A percentile compares a stretch with the other conserved stretches of the same genome.
These are phyloP conservation scores for Aspergillus mulundensis DNA, from an alignment of 495 filamentous ascomycete genomes.

Conservation along the genomic window DNA sequence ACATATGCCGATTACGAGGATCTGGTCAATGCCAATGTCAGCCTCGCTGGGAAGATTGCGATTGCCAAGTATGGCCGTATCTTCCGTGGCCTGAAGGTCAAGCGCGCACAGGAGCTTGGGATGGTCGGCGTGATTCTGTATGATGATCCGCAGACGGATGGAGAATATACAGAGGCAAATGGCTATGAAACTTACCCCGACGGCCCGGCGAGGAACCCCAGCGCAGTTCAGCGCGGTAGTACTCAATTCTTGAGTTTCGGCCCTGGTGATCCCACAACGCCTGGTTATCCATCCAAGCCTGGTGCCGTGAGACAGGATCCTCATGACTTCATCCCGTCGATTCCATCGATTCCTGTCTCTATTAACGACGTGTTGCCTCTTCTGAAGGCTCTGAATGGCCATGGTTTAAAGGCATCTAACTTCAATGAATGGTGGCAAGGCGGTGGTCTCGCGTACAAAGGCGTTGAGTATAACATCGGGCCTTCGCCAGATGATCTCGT, in stretches of 20 bases:
- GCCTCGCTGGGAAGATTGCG: slow-evolving; percentile 78
- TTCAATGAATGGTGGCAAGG: slow-evolving; percentile 71
- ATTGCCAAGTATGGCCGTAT: slow-evolving; percentile 81
- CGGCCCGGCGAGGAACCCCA: slow-evolving; percentile 83
- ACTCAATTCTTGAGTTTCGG: slow-evolving; percentile 74
- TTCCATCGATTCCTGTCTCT: slow-evolving; percentile 90
- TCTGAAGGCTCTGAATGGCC: slow-evolving; percentile 81
- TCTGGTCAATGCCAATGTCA: slow-evolving; percentile 68
- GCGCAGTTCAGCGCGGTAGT: slow-evolving; percentile 89
- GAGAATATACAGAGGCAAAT: slow-evolving; percentile 71
- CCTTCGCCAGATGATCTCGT: slow-evolving; percentile 73
- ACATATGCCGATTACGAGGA: slow-evolving; percentile 83
- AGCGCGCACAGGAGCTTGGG: slow-evolving; percentile 86
- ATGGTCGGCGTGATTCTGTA: slow-evolving; percentile 86
- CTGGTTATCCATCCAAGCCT: slow-evolving; percentile 90
- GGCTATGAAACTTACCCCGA: slow-evolving; percentile 78
- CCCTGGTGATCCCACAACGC: slow-evolving; percentile 75
- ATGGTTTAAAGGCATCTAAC: slow-evolving; percentile 73
- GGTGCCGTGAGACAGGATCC: slow-evolving; percentile 75
- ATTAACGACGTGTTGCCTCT: slow-evolving; percentile 82
- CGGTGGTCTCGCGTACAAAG: slow-evolving; percentile 72
- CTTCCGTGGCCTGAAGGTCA: slow-evolving; percentile 90
- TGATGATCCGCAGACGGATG: slow-evolving; percentile 87
- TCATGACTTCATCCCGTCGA: slow-evolving; percentile 65
- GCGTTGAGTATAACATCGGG: slow-evolving; percentile 87